phyloP scores from a whole-genome alignment of 805 yeast genomes.

The Starmerella floricola region DNA sequence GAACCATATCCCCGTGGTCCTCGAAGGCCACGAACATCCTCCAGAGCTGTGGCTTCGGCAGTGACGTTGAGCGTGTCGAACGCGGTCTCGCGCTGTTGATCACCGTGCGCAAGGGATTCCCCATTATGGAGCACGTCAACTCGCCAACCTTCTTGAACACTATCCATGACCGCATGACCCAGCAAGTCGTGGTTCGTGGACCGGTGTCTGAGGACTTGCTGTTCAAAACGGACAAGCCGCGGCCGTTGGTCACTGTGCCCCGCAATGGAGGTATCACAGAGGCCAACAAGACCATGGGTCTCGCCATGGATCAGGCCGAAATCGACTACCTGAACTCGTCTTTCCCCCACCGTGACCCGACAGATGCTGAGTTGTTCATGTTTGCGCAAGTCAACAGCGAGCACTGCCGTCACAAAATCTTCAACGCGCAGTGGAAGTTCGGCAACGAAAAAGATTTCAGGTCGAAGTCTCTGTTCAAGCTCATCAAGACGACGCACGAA shows the following conservation, averaged over 20 bases:
- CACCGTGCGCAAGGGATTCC: conserved; percentile 58
- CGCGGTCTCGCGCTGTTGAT: conserved; percentile 74
- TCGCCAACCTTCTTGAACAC: conserved; percentile 51
- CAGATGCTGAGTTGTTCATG: conserved; percentile 96
- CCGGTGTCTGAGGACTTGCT: conserved; percentile 38
- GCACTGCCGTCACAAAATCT: conserved; percentile 97
- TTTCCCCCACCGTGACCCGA: conserved; percentile 81
- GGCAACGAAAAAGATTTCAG: conserved; percentile 56
- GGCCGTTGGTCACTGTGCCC: conserved; percentile 53
- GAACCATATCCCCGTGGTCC: conserved; percentile 98
- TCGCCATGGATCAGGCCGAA: conserved; percentile 92
- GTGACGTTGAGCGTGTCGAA: conserved; percentile 70
- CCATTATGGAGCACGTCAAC: conserved; percentile 43
- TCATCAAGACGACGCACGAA: conserved; percentile 75
- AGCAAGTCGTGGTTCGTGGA: conserved; percentile 39
- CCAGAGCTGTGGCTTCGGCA: conserved; percentile 69
- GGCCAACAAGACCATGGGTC: conserved; percentile 75
- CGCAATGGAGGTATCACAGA: conserved; percentile 45
- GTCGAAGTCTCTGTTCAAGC: conserved; percentile 67
- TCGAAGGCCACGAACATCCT: conserved; percentile 95
- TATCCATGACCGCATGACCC: conserved; percentile 92
- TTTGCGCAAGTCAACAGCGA: conserved; percentile 99
- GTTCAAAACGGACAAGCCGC: conserved; percentile 68
- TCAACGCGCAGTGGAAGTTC: conserved; percentile 96
- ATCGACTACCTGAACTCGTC: conserved; percentile 77